These are phyloP conservation scores for Eutreptiella sp. DNA, from an alignment of 208 protist species.

Conservation along the genomic window DNA sequence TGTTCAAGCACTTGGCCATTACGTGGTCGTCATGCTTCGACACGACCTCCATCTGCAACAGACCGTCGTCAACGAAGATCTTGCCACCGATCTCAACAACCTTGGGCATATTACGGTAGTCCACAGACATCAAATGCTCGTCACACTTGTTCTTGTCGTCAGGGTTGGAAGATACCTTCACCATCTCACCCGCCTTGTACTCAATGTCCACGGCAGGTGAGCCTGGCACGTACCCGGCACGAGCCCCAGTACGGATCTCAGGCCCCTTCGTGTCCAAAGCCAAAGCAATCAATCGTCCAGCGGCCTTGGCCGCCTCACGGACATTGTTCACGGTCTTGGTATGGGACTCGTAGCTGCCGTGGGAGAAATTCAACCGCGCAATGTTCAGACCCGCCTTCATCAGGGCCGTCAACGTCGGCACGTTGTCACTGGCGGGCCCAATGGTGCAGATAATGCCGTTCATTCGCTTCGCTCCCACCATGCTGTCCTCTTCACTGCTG, in stretches of 20 bases:
- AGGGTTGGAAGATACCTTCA: constrained; percentile 79
- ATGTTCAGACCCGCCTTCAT: constrained; percentile 92
- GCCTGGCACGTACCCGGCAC: too few species aligned
- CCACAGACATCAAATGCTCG: constrained; percentile 75
- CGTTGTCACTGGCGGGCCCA: constrained; percentile 85
- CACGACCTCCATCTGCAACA: constrained; percentile 78
- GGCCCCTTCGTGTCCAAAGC: constrained; percentile 94
- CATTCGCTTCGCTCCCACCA: too few species aligned
- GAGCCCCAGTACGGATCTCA: constrained; percentile 89
- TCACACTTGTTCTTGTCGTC: constrained; percentile 65
- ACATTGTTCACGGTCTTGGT: constrained; percentile 85
- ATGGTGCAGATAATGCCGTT: constrained; percentile 95
- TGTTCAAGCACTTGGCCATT: constrained; percentile 67
- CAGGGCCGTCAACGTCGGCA: constrained; percentile 79
- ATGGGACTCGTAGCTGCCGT: constrained; percentile 93
- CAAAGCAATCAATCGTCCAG: constrained; percentile 77
- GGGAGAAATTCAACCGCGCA: constrained; percentile 95
- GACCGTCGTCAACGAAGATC: constrained; percentile 94
- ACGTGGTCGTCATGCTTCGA: constrained; percentile 57
- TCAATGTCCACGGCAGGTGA: constrained; percentile 57
- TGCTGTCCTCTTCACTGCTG: too few species aligned
- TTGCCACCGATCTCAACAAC: constrained; percentile 64
- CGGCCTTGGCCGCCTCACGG: constrained; percentile 70
- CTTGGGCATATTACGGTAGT: constrained; percentile 75
- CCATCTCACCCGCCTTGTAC: constrained; percentile 56